These are phyloP conservation scores for Psilocybe cyanescens DNA, from an alignment of 768 basidiomycete species.

Conservation along the genomic window DNA sequence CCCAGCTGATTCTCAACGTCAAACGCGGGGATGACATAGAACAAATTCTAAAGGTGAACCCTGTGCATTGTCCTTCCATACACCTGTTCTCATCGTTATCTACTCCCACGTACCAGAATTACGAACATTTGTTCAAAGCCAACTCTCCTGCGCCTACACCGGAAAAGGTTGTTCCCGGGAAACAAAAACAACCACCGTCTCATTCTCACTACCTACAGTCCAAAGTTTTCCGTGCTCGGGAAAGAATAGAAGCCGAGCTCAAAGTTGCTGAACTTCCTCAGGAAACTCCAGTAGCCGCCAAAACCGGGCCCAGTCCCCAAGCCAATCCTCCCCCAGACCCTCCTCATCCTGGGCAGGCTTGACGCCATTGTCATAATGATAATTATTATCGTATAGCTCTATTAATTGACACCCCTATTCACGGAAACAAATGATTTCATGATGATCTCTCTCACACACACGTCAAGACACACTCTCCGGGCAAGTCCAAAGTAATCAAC, in stretches of 20 bases:
- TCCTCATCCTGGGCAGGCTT: background rate
- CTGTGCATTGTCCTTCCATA: background rate
- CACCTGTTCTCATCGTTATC: slow-evolving; percentile 1
- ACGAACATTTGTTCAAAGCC: slow-evolving; percentile 90
- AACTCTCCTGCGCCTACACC: slow-evolving; percentile 75
- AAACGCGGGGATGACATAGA: slow-evolving; percentile 77
- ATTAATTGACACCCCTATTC: slow-evolving; percentile 22
- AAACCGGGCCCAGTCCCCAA: slow-evolving; percentile 16
- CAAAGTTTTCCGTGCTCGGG: slow-evolving; percentile 93
- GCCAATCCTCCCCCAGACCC: slow-evolving; percentile 22
- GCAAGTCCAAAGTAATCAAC: background rate
- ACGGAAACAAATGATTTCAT: background rate
- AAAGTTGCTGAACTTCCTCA: slow-evolving; percentile 32
- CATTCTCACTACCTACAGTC: slow-evolving; percentile 95
- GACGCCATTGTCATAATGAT: slow-evolving; percentile 7
- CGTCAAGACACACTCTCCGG: background rate
- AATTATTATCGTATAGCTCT: slow-evolving; percentile 16
- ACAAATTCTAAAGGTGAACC: slow-evolving; percentile 67
- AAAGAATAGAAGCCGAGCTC: slow-evolving; percentile 92
- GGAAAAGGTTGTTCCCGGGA: slow-evolving; percentile 48
- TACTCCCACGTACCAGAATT: slow-evolving; percentile 58
- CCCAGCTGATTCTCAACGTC: slow-evolving; percentile 87
- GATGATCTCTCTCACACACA: background rate
- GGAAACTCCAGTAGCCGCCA: slow-evolving; percentile 9
- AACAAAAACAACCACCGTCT: slow-evolving; percentile 39